Percentiles rank a stretch among this genome's conserved stretches.
Conservation (phyloP, 208 protist genomes). For the Chromosphaera perkinsii region DNA sequence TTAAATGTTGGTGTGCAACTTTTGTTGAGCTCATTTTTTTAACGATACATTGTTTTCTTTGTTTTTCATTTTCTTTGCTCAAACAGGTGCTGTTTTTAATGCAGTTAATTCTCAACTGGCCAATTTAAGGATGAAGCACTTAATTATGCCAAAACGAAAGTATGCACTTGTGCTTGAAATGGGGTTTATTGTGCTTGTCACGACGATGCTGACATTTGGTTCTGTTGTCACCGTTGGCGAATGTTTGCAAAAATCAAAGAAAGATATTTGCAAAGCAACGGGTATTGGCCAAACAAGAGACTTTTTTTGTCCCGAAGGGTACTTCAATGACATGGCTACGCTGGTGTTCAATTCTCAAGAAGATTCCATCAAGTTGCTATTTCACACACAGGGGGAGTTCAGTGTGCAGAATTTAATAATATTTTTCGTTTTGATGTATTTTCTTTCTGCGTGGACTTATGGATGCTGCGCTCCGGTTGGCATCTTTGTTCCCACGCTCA, state of each 20-base stretch:
- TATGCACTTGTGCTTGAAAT: not conserved
- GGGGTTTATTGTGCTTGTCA: not conserved
- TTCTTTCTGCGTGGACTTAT: constrained; percentile 41
- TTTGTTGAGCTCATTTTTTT: no score
- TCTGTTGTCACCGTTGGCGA: not conserved
- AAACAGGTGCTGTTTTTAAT: constrained; percentile 49
- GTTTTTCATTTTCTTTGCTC: no score
- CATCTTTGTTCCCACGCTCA: constrained; percentile 79
- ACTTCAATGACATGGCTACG: constrained; percentile 58
- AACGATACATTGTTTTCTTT: no score
- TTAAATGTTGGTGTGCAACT: no score
- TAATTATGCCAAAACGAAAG: not conserved
- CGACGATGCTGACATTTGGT: not conserved
- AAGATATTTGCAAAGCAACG: no score
- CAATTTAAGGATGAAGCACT: constrained; percentile 12
- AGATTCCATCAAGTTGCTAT: constrained; percentile 45
- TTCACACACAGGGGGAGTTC: constrained; percentile 50
- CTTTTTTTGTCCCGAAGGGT: constrained; percentile 32
- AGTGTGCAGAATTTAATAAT: not conserved
- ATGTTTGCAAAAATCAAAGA: not conserved
- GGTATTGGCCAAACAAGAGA: no score
- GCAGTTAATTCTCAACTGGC: constrained; percentile 26
- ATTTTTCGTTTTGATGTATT: constrained; percentile 13
- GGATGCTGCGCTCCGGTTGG: constrained; percentile 68
- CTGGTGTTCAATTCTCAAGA: constrained; percentile 47